Evolutionary conservation across 176 grass and related monocot species (phyloP), one percentile per base, ranked within the genome.

Genomic region (Juncus inflexus): DNA sequence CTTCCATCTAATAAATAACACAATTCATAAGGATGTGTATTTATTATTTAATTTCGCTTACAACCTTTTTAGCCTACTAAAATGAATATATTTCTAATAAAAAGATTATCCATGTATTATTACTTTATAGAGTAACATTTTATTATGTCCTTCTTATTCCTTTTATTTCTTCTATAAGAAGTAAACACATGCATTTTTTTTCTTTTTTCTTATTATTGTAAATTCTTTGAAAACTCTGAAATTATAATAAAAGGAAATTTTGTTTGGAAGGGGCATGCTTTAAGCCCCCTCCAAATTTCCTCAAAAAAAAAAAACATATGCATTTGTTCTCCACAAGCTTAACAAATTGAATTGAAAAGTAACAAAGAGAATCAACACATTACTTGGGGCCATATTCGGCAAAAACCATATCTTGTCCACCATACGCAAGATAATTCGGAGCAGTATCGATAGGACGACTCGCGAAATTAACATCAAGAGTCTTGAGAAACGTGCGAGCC

Each of bases 311-410:
- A n/a, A n/a, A n/a, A n/a, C 12, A 8, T 52, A 52, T 52, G 49
- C 12, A 52, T 52, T 7, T 52, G 1, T 8, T 52, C 49, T 8
- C 12, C 7, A 52, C 12, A 52, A 8, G 49, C 49, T 8, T 8
- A 7, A 12, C 54, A 57, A 69, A 69, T 35, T 3, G 3, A 66
- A 52, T n/a, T n/a, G n/a, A 7, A 5, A 57, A 57, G 10, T 6
- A 67, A 50, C 11, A 12, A 35, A 64, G 7, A 6, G 54, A 39
- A 6, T 1, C 15, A 11, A 42, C 13, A 58, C 66, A 15, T 28
- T 36, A 70, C 70, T 74, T 74, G 15, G 70, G 58, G 7, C 70
- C 70, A 15, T 74, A 74, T 11, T 60, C 58, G 16, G 70, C 70
- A 3, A 74, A 74, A 1, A 74, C 70, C 70, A 74, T 60, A 40